Conservation (phyloP, 2,329 filamentous ascomycete genomes). For the Colletotrichum paranaense region DNA sequence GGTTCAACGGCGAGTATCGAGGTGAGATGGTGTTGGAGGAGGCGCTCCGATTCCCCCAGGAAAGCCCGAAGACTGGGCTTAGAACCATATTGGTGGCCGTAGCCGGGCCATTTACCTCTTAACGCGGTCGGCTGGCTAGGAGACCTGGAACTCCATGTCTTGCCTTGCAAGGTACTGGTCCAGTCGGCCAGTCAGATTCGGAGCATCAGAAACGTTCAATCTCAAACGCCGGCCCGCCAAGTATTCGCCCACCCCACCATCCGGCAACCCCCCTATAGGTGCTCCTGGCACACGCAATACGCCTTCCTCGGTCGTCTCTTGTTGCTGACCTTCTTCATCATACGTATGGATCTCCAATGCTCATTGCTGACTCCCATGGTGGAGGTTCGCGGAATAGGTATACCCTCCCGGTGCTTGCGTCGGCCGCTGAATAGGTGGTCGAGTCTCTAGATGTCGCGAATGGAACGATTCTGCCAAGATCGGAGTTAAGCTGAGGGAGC, state of each 20-base stretch:
- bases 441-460: background rate
- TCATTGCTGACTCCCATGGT: background rate
- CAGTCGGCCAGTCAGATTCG: slow-evolving; percentile 29
- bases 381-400: slow-evolving; percentile 5
- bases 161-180: background rate
- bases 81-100: slow-evolving; percentile 5
- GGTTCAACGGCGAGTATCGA: background rate
- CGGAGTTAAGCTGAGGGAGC: slow-evolving; percentile 8
- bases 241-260: slow-evolving; percentile 9
- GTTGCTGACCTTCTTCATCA: background rate
- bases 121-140: slow-evolving; percentile 11
- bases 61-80: slow-evolving; percentile 1
- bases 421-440: background rate
- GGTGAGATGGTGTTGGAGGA: slow-evolving; percentile 6
- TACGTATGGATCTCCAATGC: background rate
- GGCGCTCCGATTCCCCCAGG: slow-evolving; percentile 7
- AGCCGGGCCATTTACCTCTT: background rate
- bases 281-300: background rate
- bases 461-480: background rate
- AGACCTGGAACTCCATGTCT: slow-evolving; percentile 11
- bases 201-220: slow-evolving; percentile 34
- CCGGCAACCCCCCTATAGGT: slow-evolving; percentile 6
- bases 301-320: no score
- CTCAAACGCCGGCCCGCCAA: slow-evolving; percentile 34
- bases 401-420: background rate